Conservation (phyloP, 1,284 basidiomycete species). For the Bondarzewia mesenterica region DNA sequence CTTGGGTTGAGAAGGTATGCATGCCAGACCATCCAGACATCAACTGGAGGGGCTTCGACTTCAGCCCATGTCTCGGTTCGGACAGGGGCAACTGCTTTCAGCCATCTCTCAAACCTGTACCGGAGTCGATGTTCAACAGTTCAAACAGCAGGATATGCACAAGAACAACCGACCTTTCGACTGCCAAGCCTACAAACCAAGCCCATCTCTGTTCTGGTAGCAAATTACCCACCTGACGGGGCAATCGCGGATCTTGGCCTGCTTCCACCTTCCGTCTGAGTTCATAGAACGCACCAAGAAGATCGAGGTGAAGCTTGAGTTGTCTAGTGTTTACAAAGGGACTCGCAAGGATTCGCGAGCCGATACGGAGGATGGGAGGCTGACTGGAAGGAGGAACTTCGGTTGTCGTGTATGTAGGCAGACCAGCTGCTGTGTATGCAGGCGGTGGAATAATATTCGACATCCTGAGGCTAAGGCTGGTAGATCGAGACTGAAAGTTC, state of each 20-base stretch:
- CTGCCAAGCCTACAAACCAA: slow-evolving; percentile 17
- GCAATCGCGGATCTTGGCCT: slow-evolving; percentile 1
- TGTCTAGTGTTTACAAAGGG: slow-evolving; percentile 7
- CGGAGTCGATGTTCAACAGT: too few relatives aligned
- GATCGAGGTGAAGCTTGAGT: slow-evolving; percentile 8
- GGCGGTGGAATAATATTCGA: too few relatives aligned
- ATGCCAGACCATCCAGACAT: slow-evolving; percentile 44
- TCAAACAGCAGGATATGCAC: too few relatives aligned
- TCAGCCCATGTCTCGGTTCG: slow-evolving; percentile 17
- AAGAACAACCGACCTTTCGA: slow-evolving; percentile 15
- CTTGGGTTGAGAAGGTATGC: slow-evolving; percentile 39
- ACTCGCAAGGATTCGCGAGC: not conserved
- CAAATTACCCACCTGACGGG: slow-evolving; percentile 4
- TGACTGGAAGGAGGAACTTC: too few relatives aligned
- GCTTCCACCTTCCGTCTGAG: slow-evolving; percentile 10
- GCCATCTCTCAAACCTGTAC: slow-evolving; percentile 30
- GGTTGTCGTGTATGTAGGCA: too few relatives aligned
- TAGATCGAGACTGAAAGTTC: too few relatives aligned
- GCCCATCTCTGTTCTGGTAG: slow-evolving; percentile 14
- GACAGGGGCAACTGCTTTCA: slow-evolving; percentile 16
- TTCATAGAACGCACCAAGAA: slow-evolving; percentile 7
- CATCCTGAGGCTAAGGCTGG: too few relatives aligned
- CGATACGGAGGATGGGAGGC: slow-evolving; percentile 1
- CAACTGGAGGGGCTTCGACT: slow-evolving; percentile 31
- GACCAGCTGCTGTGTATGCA: too few relatives aligned